Evolutionary conservation across 768 basidiomycete species (phyloP), one percentile per base, ranked within the genome.

Genomic region (Panaeolus papilionaceus): DNA sequence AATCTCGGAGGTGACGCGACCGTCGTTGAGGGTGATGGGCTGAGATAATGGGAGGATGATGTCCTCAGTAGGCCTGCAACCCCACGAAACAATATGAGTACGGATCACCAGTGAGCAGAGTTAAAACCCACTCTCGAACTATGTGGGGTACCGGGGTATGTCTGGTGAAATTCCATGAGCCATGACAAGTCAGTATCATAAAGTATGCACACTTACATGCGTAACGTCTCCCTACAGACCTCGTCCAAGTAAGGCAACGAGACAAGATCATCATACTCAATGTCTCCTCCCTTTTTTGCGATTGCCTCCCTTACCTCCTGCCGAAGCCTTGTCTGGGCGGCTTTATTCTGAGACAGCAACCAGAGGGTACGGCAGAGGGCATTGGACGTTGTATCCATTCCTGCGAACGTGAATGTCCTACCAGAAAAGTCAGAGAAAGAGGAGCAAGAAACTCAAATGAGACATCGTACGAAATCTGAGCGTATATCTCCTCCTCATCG

Each of bases 401-500:
- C 73, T 4, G 74, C 76, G 26, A 76, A 72, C 28, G 73, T 74
- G 28, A 76, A 66, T 9, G 74, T 69, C 1, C 75, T 76, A 44
- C 26, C 42, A 42, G 28, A n/a, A 26, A 28, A 20, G 5, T 33
- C 5, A 33, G 3, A 33, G 33, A 33, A 5, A 5, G 3, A 33
- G 33, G 3, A 3, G 33, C 5, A 33, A 33, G 33, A 33, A 33
- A 33, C 33, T 33, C 3, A 5, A 33, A 33, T 33, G 33, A 16
- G 11, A 23, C 20, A 39, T 67, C 75, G 62, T 66, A 76, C 76
- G 74, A 72, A 26, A 79, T 71, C 66, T 85, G 84, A 0, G 74
- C 84, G 7, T 82, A 68, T 0, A 86, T 65, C 69, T 84, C 82
- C 28, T 78, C 75, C 18, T 80, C 77, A 39, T 74, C 69, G 16